phyloP scores from a whole-genome alignment of 2,329 filamentous ascomycete genomes.

The Aureobasidium melanogenum region DNA sequence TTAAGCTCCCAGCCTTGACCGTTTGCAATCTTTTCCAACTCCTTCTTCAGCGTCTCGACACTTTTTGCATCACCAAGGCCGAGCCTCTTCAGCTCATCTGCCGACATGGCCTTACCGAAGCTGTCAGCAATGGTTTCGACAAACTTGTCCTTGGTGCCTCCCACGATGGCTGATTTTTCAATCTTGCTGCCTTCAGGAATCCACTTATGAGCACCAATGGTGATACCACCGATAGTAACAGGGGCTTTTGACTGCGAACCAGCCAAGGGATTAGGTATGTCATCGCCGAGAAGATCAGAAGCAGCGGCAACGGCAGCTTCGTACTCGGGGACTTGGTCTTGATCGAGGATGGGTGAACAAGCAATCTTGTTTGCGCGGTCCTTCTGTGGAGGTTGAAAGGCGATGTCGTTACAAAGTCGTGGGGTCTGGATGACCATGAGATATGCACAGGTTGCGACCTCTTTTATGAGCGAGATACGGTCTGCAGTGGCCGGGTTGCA shows the following conservation, averaged over 20 bases:
- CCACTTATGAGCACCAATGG: conserved; percentile 48
- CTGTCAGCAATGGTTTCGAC: conserved; percentile 46
- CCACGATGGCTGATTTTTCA: conserved; percentile 42
- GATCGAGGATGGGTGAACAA: conserved; percentile 61
- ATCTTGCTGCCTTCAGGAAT: conserved; percentile 48
- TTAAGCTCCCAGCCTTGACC: conserved; percentile 73
- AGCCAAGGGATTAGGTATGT: conserved; percentile 11
- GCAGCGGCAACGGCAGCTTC: conserved; percentile 20
- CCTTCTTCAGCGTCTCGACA: conserved; percentile 59
- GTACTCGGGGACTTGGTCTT: conserved; percentile 38
- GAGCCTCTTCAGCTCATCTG: conserved; percentile 46
- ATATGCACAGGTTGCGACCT: conserved; percentile 83
- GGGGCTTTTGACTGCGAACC: conserved; percentile 19
- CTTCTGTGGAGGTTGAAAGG: conserved; percentile 73
- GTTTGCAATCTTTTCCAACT: conserved; percentile 60
- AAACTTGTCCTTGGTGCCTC: conserved; percentile 45
- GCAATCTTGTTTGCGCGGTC: conserved; percentile 67
- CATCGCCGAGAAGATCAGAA: background rate
- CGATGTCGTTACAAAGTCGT: conserved; percentile 75
- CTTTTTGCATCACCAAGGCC: conserved; percentile 59
- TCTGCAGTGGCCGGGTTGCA: conserved; percentile 70
- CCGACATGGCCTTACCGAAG: conserved; percentile 39
- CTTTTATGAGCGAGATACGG: conserved; percentile 86
- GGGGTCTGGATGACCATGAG: conserved; percentile 90
- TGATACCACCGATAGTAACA: conserved; percentile 47